Evolutionary conservation across 768 basidiomycete genomes (phyloP).

Genomic region (Mycena floridula): DNA sequence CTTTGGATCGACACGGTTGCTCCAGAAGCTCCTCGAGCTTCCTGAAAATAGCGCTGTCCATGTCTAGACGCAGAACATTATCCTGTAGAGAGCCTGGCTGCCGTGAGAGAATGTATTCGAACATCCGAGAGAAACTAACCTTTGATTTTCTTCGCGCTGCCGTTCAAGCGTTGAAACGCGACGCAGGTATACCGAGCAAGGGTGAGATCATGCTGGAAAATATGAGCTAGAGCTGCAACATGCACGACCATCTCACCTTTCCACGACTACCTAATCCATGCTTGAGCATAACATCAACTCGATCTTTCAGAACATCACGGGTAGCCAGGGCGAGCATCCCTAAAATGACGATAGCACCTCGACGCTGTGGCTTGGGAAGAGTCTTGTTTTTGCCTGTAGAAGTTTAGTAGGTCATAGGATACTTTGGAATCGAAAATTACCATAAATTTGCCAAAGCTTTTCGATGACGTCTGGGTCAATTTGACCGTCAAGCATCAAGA

Average conservation of each 20-base stretch:
- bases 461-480: slow-evolving; percentile 80
- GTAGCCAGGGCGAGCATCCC: slow-evolving; percentile 93
- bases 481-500: slow-evolving; percentile 87
- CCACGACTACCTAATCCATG: slow-evolving; percentile 83
- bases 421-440: slow-evolving; percentile 37
- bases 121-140: slow-evolving; percentile 34
- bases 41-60: slow-evolving; percentile 81
- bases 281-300: slow-evolving; percentile 78
- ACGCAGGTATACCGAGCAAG: slow-evolving; percentile 93
- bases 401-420: neutral
- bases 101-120: neutral
- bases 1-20: slow-evolving; percentile 73
- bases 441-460: slow-evolving; percentile 96
- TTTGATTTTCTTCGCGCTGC: slow-evolving; percentile 96
- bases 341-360: slow-evolving; percentile 93
- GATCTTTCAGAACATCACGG: slow-evolving; percentile 66
- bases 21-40: slow-evolving; percentile 80
- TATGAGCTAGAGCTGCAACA: neutral
- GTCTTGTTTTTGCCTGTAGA: neutral
- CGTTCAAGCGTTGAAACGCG: slow-evolving; percentile 86
- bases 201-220: slow-evolving; percentile 69
- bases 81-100: slow-evolving; percentile 75
- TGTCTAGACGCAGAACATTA: slow-evolving; percentile 79
- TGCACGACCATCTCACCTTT: slow-evolving; percentile 46
- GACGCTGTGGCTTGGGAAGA: slow-evolving; percentile 52